Evolutionary conservation across 345 rosid species (phyloP), one percentile per base, ranked within the genome.

Genomic region (Dipteronia dyeriana): DNA sequence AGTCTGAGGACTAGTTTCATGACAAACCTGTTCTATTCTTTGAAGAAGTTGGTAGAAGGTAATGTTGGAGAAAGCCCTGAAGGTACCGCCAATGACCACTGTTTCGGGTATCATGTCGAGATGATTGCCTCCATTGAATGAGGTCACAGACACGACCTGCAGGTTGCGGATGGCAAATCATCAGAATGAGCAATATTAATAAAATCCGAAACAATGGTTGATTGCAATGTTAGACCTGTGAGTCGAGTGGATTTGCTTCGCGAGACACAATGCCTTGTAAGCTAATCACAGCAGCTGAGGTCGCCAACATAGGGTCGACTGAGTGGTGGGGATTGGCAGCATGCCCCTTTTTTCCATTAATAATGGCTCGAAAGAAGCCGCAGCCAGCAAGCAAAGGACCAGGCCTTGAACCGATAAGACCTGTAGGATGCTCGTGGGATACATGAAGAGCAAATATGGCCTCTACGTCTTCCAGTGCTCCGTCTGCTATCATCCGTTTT

Each of bases 301-400:
- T 94, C 0, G 96, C 96, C 64, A 94, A 68, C 31, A 94, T 23
- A 4, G 94, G 87, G 80, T 88, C 85, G 22, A 72, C 84, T 0
- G 89, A 84, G 67, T 11, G 69, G 75, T 68, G 78, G 8, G 85
- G 86, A 34, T 63, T 74, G n/a, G 69, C 79, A 0, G 88, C 79
- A 2, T 59, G 39, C 4, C 82, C 83, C 4, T 78, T 77, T 47
- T 79, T 84, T 0, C 80, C 69, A 51, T 80, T 83, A 63, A 94
- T 87, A 8, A 85, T 84, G 0, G 94, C 98, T 78, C 86, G 78
- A 82, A 94, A 94, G 74, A 94, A 84, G 72, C 98, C 98, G 60
- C 98, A 94, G 20, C 98, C 98, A 0, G 98, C 98, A 0, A 94
- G 93, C 43, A 94, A 70, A 72, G 97, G 91, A 65, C 97, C 98